Percentiles rank a stretch among this genome's conserved stretches.
These are phyloP conservation scores for Aspergillus baeticus DNA, from an alignment of 495 filamentous ascomycete species.

Conservation along the genomic window DNA sequence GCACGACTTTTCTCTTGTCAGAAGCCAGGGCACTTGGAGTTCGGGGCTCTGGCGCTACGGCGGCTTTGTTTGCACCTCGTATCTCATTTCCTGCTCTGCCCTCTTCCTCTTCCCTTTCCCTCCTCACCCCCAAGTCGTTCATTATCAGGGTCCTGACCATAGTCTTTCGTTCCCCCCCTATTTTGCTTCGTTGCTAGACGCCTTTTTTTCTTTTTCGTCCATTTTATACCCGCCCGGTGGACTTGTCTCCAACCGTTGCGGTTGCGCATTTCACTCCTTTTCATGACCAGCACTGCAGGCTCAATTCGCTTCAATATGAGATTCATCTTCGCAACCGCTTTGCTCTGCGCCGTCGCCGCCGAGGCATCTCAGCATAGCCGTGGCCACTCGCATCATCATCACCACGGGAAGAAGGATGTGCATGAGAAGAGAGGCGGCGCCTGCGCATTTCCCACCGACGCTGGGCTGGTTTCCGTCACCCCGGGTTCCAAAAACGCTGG, in stretches of 20 bases:
- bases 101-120: slow-evolving; percentile 19
- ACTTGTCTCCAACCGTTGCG: background rate
- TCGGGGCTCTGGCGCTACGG: slow-evolving; percentile 16
- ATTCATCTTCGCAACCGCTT: slow-evolving; percentile 30
- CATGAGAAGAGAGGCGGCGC: slow-evolving; percentile 45
- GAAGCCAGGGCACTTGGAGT: slow-evolving; percentile 11
- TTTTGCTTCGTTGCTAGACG: slow-evolving; percentile 1
- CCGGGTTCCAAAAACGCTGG: slow-evolving; percentile 66
- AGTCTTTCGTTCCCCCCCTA: slow-evolving; percentile 19
- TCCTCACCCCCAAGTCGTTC: slow-evolving; percentile 24
- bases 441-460: slow-evolving; percentile 67
- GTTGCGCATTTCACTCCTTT: background rate
- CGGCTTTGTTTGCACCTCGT: slow-evolving; percentile 16
- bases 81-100: slow-evolving; percentile 7
- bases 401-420: slow-evolving; percentile 11
- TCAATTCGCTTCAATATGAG: slow-evolving; percentile 32
- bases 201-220: background rate
- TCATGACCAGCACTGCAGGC: slow-evolving; percentile 8
- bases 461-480: slow-evolving; percentile 66
- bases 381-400: slow-evolving; percentile 27
- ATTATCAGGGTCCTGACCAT: slow-evolving; percentile 18
- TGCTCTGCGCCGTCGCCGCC: slow-evolving; percentile 61
- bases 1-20: slow-evolving; percentile 18
- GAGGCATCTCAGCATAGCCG: slow-evolving; percentile 39
- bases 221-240: background rate